Percentiles rank a stretch among this genome's conserved stretches.
Evolutionary conservation across 2,329 filamentous ascomycete genomes (phyloP).

Genomic region (Cercospora berteroae): DNA sequence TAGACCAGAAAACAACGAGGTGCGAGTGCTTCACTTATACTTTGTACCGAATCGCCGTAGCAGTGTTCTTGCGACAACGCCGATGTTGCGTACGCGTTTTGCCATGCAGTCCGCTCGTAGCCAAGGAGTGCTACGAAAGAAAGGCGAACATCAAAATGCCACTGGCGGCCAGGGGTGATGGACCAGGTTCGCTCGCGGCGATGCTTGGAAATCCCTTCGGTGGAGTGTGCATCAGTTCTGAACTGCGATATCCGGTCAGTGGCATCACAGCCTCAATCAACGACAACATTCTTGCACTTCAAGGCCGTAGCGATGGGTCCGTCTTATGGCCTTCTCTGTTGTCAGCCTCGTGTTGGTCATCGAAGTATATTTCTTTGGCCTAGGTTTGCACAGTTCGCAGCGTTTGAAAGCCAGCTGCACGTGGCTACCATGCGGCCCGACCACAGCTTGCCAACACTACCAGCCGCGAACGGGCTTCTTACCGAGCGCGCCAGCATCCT

Average conservation of each 20-base stretch:
- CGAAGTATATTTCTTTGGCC: neutral
- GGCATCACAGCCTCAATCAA: neutral
- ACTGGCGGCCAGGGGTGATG: neutral
- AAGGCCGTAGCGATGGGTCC: neutral
- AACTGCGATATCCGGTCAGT: neutral
- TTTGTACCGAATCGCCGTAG: neutral
- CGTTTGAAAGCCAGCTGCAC: neutral
- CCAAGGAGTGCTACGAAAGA: slow-evolving; percentile 5
- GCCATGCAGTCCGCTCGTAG: neutral
- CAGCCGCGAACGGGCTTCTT: neutral
- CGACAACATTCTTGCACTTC: neutral
- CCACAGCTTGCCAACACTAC: neutral
- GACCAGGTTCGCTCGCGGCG: neutral
- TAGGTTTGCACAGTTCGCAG: neutral
- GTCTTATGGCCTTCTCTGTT: neutral
- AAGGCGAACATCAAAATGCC: neutral
- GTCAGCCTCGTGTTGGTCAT: neutral
- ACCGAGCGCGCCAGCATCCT: neutral
- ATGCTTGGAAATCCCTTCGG: neutral
- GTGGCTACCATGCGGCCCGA: neutral
- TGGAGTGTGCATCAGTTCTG: neutral
- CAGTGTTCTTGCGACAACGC: neutral
- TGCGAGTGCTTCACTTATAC: slow-evolving; percentile 4
- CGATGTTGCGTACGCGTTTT: neutral
- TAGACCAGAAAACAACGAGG: neutral